Evolutionary conservation across 208 protist species (phyloP), one percentile per base, ranked within the genome.

Genomic region (Kentomonas sorsogonicus): DNA sequence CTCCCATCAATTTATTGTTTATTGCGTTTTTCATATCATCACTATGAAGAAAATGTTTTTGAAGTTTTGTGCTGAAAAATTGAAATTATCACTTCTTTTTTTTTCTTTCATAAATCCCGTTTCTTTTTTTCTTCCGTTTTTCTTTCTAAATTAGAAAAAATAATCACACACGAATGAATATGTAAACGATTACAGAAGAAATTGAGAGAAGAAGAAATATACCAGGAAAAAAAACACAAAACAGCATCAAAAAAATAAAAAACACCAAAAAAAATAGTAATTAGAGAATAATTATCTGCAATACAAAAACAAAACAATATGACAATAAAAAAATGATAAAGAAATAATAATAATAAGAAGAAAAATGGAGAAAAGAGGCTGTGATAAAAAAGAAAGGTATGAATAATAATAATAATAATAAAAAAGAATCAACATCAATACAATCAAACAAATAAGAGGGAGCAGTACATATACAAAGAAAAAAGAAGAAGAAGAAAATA

Each of bases 21-120:
- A n/a, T n/a, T n/a, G n/a, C n/a, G n/a, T n/a, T n/a, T n/a, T n/a
- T n/a, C n/a, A n/a, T n/a, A n/a, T n/a, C n/a, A n/a, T n/a, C n/a
- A n/a, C n/a, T n/a, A n/a, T n/a, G n/a, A n/a, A n/a, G n/a, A n/a
- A n/a, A n/a, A n/a, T n/a, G n/a, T n/a, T n/a, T n/a, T n/a, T n/a
- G n/a, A n/a, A n/a, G n/a, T n/a, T n/a, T n/a, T n/a, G n/a, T n/a
- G n/a, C n/a, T n/a, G n/a, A n/a, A 58, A 65, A 39, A 60, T 15
- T 26, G 6, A 34, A 56, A 11, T 4, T 36, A 3, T 41, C 36
- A 11, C 25, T 67, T 47, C 51, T 72, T 53, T 40, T 50, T 40
- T 27, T 62, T 60, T 11, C 45, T 46, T 33, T 18, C 22, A 26
- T 63, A 22, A 7, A 25, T 2, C 22, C 9, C 51, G 23, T 56